These are phyloP conservation scores for Eucalyptus pauciflora DNA, from an alignment of 345 rosid genomes.

Conservation along the genomic window DNA sequence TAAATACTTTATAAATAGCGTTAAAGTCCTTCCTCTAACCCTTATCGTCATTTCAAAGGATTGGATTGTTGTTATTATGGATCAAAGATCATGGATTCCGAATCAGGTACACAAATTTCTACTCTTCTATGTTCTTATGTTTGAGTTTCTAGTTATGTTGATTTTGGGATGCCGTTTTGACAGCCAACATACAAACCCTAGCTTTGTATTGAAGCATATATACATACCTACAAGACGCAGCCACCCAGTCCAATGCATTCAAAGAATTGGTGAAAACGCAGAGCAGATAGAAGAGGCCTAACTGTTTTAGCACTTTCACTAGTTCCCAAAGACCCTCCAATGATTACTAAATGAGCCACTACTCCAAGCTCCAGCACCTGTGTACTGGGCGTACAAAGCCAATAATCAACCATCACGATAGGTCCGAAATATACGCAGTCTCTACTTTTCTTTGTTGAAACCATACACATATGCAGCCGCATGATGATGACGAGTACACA, in stretches of 20 bases:
- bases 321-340: constrained; percentile 63
- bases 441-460: too few species aligned
- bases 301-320: constrained; percentile 34
- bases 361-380: constrained; percentile 66
- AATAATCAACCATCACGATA: background rate
- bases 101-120: too few species aligned
- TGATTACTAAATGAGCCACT: constrained; percentile 61
- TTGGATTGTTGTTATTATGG: too few species aligned
- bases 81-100: too few species aligned
- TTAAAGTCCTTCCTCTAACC: too few species aligned
- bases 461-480: background rate
- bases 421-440: background rate
- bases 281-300: constrained; percentile 54
- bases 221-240: constrained; percentile 51
- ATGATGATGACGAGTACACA: background rate
- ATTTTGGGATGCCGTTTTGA: too few species aligned
- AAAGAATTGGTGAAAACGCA: constrained; percentile 70
- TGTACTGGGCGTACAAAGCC: background rate
- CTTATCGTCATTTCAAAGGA: too few species aligned
- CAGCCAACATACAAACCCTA: background rate
- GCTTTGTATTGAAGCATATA: background rate
- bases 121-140: too few species aligned
- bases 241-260: constrained; percentile 85
- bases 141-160: too few species aligned
- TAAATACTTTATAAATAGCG: too few species aligned